Percentiles rank a stretch among this genome's conserved stretches.
Evolutionary conservation across 2,329 filamentous ascomycete species (phyloP).

Genomic region (Mariannaea elegans): DNA sequence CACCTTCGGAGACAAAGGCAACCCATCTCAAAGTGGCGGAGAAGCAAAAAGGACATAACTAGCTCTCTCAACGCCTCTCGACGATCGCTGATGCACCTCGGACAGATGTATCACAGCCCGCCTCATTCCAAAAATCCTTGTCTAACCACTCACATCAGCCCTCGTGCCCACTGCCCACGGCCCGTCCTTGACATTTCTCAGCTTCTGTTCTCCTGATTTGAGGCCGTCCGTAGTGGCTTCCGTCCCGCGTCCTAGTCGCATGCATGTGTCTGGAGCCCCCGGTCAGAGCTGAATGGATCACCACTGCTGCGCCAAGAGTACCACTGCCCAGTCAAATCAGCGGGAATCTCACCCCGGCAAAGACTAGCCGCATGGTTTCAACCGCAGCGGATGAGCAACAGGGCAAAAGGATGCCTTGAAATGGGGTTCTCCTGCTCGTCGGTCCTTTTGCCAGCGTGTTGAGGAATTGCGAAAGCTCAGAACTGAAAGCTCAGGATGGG

Average conservation of each 20-base stretch:
- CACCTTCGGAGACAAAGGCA: too few relatives aligned
- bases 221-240: neutral
- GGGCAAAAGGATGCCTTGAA: too few relatives aligned
- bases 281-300: too few relatives aligned
- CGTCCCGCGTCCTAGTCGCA: neutral
- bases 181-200: neutral
- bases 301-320: neutral
- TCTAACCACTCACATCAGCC: too few relatives aligned
- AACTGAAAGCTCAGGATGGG: too few relatives aligned
- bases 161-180: too few relatives aligned
- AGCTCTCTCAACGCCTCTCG: neutral
- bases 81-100: neutral
- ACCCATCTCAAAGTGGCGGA: too few relatives aligned
- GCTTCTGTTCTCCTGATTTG: neutral
- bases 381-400: too few relatives aligned
- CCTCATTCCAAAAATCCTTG: neutral
- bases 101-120: neutral
- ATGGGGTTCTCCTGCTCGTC: neutral
- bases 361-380: too few relatives aligned
- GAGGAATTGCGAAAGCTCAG: neutral
- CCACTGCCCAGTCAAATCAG: too few relatives aligned
- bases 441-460: neutral
- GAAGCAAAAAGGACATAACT: neutral
- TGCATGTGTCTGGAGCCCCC: neutral
- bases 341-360: too few relatives aligned